phyloP scores from a whole-genome alignment of 1,284 basidiomycete species.

The Apiotrichum gracile region DNA sequence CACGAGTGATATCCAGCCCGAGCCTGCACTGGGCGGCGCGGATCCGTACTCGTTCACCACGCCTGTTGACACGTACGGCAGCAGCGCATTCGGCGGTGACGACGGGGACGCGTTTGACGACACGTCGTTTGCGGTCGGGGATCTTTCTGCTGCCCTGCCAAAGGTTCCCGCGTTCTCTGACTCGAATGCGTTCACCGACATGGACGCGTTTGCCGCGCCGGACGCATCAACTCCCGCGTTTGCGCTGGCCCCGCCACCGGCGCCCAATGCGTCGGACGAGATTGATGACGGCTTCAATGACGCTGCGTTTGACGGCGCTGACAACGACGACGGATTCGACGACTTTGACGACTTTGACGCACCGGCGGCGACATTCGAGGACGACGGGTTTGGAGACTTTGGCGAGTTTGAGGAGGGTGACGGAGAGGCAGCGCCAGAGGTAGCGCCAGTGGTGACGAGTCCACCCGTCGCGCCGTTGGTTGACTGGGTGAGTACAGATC shows the following conservation, averaged over 20 bases:
- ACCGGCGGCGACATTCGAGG: conserved; percentile 50
- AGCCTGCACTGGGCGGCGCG: neutral
- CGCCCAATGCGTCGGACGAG: neutral
- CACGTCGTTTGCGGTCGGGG: neutral
- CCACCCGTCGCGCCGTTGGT: conserved; percentile 36
- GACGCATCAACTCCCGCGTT: neutral
- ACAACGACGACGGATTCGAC: conserved; percentile 59
- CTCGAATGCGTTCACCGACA: too few relatives aligned
- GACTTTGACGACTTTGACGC: conserved; percentile 46
- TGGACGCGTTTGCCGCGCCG: too few relatives aligned
- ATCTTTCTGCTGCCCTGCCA: too few relatives aligned
- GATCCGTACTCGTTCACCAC: neutral
- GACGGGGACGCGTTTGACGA: neutral
- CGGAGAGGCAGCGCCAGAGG: neutral
- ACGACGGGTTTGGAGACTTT: conserved; percentile 64
- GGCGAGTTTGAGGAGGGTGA: conserved; percentile 58
- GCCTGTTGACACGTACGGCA: neutral
- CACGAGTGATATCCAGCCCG: neutral
- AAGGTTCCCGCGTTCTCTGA: too few relatives aligned
- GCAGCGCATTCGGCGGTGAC: neutral
- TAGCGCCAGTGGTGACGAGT: conserved; percentile 45
- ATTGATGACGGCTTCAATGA: neutral
- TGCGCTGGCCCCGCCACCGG: neutral
- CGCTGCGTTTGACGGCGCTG: neutral
- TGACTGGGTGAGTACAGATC: neutral